A percentile compares a stretch with the other conserved stretches of the same genome.
phyloP scores from a whole-genome alignment of 441 rosid species.

The Manihot esculenta region DNA sequence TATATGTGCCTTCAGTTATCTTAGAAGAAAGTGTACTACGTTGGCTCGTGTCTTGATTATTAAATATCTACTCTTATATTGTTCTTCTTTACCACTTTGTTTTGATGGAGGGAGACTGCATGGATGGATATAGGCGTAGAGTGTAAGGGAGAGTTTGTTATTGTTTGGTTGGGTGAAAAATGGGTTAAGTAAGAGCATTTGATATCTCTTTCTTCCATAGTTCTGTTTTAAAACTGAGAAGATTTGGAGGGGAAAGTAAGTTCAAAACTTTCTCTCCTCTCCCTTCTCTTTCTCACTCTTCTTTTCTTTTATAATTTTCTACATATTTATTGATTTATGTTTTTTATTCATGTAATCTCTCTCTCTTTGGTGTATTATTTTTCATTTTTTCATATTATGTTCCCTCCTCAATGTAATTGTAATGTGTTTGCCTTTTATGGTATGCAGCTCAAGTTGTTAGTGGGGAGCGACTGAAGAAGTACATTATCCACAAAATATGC shows the following conservation, averaged over 20 bases:
- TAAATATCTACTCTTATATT: not conserved
- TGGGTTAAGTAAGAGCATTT: not conserved
- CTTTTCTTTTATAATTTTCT: not conserved
- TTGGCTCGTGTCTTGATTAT: not conserved
- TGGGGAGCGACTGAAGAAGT: conserved; percentile 52
- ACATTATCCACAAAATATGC: conserved; percentile 53
- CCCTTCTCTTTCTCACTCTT: not conserved
- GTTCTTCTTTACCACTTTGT: not conserved
- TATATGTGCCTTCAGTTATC: not conserved
- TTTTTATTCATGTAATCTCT: not conserved
- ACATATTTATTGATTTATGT: not conserved
- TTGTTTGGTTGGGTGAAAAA: not conserved
- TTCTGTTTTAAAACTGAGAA: not conserved
- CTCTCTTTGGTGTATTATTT: not conserved
- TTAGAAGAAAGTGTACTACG: not conserved
- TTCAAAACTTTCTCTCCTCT: not conserved
- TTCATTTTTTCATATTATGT: not conserved
- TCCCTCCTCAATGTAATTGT: not conserved
- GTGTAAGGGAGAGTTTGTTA: not conserved
- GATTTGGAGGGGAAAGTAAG: not conserved
- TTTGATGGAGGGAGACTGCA: not conserved
- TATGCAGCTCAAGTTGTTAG: conserved; percentile 54
- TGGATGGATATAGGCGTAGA: not conserved
- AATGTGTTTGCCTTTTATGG: not conserved
- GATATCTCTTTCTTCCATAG: not conserved